A percentile compares a stretch with the other conserved stretches of the same genome.
Conservation (phyloP, 225 moss, liverwort and hornwort species). For the Sphagnum tenellum region DNA sequence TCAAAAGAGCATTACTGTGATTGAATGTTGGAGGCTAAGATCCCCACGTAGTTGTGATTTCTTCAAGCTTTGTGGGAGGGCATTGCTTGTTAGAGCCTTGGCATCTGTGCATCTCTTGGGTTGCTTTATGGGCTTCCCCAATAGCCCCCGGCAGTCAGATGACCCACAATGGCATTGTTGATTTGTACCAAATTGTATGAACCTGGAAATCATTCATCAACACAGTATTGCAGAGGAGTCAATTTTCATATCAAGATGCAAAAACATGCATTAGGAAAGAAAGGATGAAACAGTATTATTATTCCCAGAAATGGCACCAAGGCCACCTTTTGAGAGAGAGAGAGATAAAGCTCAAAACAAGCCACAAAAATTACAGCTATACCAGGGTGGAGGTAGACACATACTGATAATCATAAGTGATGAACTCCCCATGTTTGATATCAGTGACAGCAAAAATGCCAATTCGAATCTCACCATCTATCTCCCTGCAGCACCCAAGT, state of each 20-base stretch:
- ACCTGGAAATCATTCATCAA: constrained; percentile 22
- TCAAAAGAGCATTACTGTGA: constrained; percentile 1
- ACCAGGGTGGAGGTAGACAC: background rate
- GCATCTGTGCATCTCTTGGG: constrained; percentile 16
- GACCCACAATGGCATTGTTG: constrained; percentile 70
- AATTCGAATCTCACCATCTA: constrained; percentile 60
- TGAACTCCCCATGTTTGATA: constrained; percentile 40
- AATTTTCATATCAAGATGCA: no score
- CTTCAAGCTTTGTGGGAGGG: constrained; percentile 31
- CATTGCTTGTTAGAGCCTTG: constrained; percentile 11
- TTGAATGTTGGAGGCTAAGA: constrained; percentile 42
- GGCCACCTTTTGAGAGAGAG: no score
- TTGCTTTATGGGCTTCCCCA: constrained; percentile 60
- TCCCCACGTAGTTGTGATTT: constrained; percentile 38
- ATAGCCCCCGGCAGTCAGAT: constrained; percentile 47
- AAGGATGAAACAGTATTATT: no score
- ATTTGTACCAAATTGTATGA: constrained; percentile 71
- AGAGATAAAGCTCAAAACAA: no score
- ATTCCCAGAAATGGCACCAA: no score
- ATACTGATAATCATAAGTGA: constrained; percentile 66
- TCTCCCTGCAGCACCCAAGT: constrained; percentile 34
- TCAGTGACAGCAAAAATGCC: constrained; percentile 53
- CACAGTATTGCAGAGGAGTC: no score
- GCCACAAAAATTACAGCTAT: no score
- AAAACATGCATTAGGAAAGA: no score